These are phyloP conservation scores for Penicillium maclennaniae DNA, from an alignment of 495 filamentous ascomycete species.

Conservation along the genomic window DNA sequence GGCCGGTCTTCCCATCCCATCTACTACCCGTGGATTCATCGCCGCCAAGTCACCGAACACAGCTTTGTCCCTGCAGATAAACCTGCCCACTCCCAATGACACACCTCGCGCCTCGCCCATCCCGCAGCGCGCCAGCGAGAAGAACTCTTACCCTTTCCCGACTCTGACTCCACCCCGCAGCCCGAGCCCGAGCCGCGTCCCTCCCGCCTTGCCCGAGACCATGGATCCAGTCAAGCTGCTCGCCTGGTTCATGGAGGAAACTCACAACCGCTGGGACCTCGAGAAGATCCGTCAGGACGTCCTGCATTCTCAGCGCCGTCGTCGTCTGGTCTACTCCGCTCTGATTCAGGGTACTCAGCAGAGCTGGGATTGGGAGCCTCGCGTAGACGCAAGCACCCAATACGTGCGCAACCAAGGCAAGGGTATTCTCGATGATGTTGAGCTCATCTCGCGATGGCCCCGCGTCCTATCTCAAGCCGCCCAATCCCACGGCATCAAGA, in stretches of 20 bases:
- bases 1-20: constrained; percentile 28
- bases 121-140: constrained; percentile 28
- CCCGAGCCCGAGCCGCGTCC: constrained; percentile 33
- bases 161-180: constrained; percentile 36
- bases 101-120: constrained; percentile 32
- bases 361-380: constrained; percentile 76
- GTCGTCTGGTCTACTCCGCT: constrained; percentile 69
- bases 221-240: constrained; percentile 43
- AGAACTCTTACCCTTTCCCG: constrained; percentile 37
- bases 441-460: constrained; percentile 46
- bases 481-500: constrained; percentile 21
- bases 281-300: constrained; percentile 65
- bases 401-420: constrained; percentile 52
- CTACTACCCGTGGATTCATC: constrained; percentile 7
- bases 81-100: constrained; percentile 40
- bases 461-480: constrained; percentile 40
- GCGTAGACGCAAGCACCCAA: constrained; percentile 67
- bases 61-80: constrained; percentile 12
- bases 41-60: constrained; percentile 10
- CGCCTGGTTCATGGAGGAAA: constrained; percentile 63
- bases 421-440: constrained; percentile 43
- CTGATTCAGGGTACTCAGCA: constrained; percentile 64
- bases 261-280: constrained; percentile 68
- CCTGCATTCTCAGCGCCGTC: constrained; percentile 63
- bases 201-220: constrained; percentile 32